phyloP scores from a whole-genome alignment of 1,284 basidiomycete species.

The Sparassis latifolia region DNA sequence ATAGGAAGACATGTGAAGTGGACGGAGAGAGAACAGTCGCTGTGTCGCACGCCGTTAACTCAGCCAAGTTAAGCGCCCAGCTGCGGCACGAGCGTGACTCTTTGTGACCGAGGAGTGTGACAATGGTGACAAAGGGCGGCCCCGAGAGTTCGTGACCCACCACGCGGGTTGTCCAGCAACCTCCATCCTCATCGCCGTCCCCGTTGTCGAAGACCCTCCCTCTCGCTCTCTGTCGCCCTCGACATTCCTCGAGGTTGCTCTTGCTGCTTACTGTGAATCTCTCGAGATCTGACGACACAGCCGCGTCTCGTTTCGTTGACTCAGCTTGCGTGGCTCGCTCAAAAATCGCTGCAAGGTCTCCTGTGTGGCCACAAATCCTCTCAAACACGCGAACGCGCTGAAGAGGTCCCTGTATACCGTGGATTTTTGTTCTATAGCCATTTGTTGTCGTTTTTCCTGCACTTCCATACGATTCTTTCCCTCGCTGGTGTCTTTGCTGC shows the following conservation, averaged over 20 bases:
- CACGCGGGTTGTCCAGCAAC: conserved; percentile 19
- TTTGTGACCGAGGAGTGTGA: conserved; percentile 6
- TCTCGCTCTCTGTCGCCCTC: background rate
- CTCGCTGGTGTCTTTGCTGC: conserved; percentile 11
- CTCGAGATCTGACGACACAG: conserved; percentile 5
- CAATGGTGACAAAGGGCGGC: conserved; percentile 15
- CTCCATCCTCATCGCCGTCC: conserved; percentile 16
- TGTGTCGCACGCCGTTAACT: background rate
- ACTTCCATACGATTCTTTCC: conserved; percentile 9
- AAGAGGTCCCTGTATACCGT: conserved; percentile 6
- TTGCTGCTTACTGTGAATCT: conserved; percentile 1
- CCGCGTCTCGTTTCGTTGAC: conserved; percentile 9
- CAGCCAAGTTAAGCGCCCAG: background rate
- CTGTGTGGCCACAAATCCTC: conserved; percentile 8
- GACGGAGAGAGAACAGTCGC: background rate
- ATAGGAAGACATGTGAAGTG: conserved; percentile 34
- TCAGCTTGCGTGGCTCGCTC: conserved; percentile 17
- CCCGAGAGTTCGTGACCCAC: conserved; percentile 16
- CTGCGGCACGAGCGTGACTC: conserved; percentile 10
- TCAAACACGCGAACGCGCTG: background rate
- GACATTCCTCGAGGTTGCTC: conserved; percentile 2
- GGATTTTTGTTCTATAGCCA: conserved; percentile 9
- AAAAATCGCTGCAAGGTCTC: conserved; percentile 17
- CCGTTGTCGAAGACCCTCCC: conserved; percentile 1
- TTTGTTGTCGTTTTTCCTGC: conserved; percentile 9